Base-by-base conservation (phyloP, 805 yeast species). In the Maudiozyma serrabonitensis region DNA sequence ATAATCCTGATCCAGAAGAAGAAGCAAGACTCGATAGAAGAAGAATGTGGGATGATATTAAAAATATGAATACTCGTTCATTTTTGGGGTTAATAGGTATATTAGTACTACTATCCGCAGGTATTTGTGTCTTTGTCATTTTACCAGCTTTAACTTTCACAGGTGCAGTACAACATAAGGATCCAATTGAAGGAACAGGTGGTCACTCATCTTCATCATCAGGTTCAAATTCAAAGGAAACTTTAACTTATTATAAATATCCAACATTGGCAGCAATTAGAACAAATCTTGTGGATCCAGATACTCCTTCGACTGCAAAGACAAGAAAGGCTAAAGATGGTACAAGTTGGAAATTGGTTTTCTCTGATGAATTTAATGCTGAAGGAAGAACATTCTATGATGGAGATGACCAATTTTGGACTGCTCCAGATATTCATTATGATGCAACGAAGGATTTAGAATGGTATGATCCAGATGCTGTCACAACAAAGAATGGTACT, bases 391-490 rank as follows among this genome's bases (percentile, higher is more conserved):
- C 95, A 3, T 90, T 90, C 63, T 89, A 87, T 65, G 84, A 79
- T 8, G 93, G 91, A 42, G 96, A 89, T 63, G 96, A 89, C 64
- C 96, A 87, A 66, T 88, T 85, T 62, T 90, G 91, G 84, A 78
- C 84, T 42, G 96, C 88, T 3, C 86, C 82, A 2, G 87, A 89
- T 68, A 57, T 89, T 35, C 80, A 88, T 64, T 90, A 90, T 66
- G 90, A 76, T 48, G 95, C 95, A 23, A 90, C 97, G 6, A 69
- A 77, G 50, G 97, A 90, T 72, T 74, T 88, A 61, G 97, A 90
- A 70, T 90, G 96, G 96, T 90, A 90, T 67, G 83, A 81, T 52
- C 98, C 98, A 1, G 96, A 90, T 64, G 96, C 96, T 1, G 80
- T 75, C 3, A 75, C 81, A 31, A 90, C 97, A 0, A 71, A 68